Conservation (phyloP, 257 asterid species). For the Orobanche coerulescens region DNA sequence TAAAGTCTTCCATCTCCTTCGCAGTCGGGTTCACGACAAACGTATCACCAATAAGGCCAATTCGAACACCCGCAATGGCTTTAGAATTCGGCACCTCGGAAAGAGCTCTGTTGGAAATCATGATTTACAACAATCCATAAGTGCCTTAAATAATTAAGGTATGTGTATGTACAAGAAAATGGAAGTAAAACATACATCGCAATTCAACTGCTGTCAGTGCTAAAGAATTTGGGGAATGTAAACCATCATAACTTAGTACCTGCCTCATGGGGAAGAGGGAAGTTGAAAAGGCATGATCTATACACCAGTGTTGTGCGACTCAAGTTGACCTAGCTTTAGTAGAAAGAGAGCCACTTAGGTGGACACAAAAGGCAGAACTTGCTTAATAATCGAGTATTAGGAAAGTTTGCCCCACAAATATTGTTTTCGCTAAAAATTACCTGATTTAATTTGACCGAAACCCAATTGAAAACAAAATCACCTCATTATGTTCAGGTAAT, state of each 20-base stretch:
- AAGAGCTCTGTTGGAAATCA: slow-evolving; percentile 50
- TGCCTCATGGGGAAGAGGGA: slow-evolving; percentile 29
- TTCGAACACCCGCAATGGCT: slow-evolving; percentile 80
- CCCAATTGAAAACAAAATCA: neutral
- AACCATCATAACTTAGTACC: slow-evolving; percentile 96
- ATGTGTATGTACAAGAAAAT: slow-evolving; percentile 14
- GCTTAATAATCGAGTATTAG: slow-evolving; percentile 14
- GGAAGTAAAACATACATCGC: slow-evolving; percentile 53
- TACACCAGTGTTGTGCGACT: slow-evolving; percentile 12
- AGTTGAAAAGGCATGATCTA: slow-evolving; percentile 17
- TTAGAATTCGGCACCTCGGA: slow-evolving; percentile 84
- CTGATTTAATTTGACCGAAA: slow-evolving; percentile 1
- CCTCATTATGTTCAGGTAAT: neutral
- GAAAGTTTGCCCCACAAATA: neutral
- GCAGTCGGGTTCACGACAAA: slow-evolving; percentile 85
- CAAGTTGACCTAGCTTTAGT: slow-evolving; percentile 16
- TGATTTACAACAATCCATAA: slow-evolving; percentile 14
- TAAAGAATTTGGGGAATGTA: slow-evolving; percentile 93
- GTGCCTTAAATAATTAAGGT: slow-evolving; percentile 11
- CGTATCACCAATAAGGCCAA: slow-evolving; percentile 74
- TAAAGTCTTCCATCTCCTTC: slow-evolving; percentile 80
- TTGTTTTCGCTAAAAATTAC: slow-evolving; percentile 1
- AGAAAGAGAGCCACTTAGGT: slow-evolving; percentile 20
- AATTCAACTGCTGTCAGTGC: slow-evolving; percentile 96
- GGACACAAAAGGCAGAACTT: slow-evolving; percentile 1